A percentile compares a stretch with the other conserved stretches of the same genome.
phyloP scores from a whole-genome alignment of 2,329 filamentous ascomycete genomes.

The Monilinia polystroma region DNA sequence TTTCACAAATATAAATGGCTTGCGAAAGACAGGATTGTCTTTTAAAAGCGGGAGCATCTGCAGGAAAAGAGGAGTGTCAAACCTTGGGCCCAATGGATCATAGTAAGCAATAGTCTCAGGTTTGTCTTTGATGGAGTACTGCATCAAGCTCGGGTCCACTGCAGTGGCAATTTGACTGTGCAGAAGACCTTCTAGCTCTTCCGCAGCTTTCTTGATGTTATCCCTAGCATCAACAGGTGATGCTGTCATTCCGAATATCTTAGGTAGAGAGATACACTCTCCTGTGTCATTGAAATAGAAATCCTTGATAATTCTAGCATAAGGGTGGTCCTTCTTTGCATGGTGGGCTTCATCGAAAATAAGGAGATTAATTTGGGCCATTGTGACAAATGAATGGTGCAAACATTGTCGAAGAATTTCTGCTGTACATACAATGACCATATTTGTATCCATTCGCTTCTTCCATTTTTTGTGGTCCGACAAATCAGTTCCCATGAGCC shows the following conservation, averaged over 20 bases:
- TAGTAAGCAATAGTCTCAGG: slow-evolving; percentile 60
- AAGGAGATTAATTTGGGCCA: slow-evolving; percentile 81
- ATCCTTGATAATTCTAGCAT: slow-evolving; percentile 85
- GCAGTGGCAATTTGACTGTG: slow-evolving; percentile 82
- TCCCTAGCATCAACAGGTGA: slow-evolving; percentile 85
- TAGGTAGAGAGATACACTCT: slow-evolving; percentile 56
- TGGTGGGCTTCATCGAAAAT: slow-evolving; percentile 98
- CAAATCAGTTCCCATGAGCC: slow-evolving; percentile 62
- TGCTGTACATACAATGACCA: slow-evolving; percentile 89
- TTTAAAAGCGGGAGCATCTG: slow-evolving; percentile 54
- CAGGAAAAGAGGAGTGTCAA: slow-evolving; percentile 64
- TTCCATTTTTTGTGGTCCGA: slow-evolving; percentile 61
- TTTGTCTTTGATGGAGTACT: slow-evolving; percentile 57
- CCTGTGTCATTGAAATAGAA: slow-evolving; percentile 60
- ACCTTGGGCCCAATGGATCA: slow-evolving; percentile 47
- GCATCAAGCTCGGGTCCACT: slow-evolving; percentile 57
- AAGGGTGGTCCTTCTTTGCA: slow-evolving; percentile 89
- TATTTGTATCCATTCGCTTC: slow-evolving; percentile 60
- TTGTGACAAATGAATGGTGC: slow-evolving; percentile 73
- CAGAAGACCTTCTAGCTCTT: slow-evolving; percentile 72
- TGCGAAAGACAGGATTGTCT: slow-evolving; percentile 44
- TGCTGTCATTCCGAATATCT: slow-evolving; percentile 94
- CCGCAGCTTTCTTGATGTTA: slow-evolving; percentile 68
- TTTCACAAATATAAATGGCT: slow-evolving; percentile 50
- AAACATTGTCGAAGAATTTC: slow-evolving; percentile 81